A percentile compares a stretch with the other conserved stretches of the same genome.
Conservation (phyloP, 179 eudicot species). For the Actinidia chinensis region DNA sequence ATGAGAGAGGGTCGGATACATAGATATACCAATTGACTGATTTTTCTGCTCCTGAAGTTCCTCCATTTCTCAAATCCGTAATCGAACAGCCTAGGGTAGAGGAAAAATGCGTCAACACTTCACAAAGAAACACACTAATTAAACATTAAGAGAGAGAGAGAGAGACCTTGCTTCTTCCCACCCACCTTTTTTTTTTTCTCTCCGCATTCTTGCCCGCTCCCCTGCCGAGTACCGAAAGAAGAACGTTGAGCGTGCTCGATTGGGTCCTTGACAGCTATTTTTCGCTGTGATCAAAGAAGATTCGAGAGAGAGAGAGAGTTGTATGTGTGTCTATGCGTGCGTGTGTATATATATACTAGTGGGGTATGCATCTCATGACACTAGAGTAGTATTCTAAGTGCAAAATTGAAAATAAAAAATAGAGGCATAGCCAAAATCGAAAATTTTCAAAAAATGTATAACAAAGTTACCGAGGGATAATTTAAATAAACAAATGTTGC, state of each 20-base stretch:
- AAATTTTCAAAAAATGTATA: no score
- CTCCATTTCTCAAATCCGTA: conserved; percentile 20
- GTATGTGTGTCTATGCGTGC: no score
- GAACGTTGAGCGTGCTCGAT: background rate
- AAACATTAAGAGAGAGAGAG: background rate
- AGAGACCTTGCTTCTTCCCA: no score
- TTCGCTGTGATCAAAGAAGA: conserved; percentile 13
- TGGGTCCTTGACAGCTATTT: background rate
- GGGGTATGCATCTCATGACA: no score
- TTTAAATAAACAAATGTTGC: no score
- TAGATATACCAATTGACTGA: conserved; percentile 19
- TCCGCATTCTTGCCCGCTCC: no score
- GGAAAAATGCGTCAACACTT: background rate
- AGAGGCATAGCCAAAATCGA: no score
- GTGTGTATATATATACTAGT: no score
- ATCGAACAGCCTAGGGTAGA: background rate
- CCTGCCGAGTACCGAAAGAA: background rate
- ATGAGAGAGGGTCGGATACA: background rate
- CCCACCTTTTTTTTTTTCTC: no score
- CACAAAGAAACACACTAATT: background rate
- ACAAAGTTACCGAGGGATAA: no score
- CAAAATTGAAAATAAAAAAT: no score
- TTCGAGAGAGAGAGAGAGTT: conserved; percentile 7
- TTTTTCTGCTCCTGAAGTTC: conserved; percentile 22
- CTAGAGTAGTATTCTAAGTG: no score